Evolutionary conservation across 192 early-diverging fungal species (phyloP).

Genomic region (Coemansia sp.): DNA sequence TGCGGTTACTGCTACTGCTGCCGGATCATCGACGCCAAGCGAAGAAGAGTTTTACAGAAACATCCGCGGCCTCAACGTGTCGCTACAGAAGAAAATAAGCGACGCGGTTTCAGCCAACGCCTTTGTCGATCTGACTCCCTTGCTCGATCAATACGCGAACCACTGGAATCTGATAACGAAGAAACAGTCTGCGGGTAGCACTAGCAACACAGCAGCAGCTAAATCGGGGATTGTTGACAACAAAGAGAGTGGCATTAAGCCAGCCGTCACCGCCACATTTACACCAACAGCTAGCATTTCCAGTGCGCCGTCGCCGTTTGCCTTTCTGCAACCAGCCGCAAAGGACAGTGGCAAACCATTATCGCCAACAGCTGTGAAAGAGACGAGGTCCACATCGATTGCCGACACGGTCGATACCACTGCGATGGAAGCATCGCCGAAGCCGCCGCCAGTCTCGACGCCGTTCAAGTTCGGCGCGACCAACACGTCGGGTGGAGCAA

Average conservation of each 20-base stretch:
- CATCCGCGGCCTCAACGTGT: conserved; percentile 53
- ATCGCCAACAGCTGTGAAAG: not conserved
- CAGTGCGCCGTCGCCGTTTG: not conserved
- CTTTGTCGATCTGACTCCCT: conserved; percentile 46
- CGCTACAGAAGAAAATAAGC: conserved; percentile 39
- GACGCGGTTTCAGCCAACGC: conserved; percentile 33
- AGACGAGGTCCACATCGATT: not conserved
- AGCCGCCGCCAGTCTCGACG: not conserved
- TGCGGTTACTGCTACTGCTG: not conserved
- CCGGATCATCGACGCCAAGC: not conserved
- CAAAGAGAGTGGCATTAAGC: not conserved
- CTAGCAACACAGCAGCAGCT: not conserved
- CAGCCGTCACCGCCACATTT: not conserved
- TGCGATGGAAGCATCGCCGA: not conserved
- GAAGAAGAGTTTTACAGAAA: conserved; percentile 39
- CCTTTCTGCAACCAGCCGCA: not conserved
- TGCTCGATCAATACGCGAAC: conserved; percentile 40
- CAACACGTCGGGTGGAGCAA: not conserved
- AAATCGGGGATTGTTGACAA: not conserved
- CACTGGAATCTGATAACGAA: conserved; percentile 37
- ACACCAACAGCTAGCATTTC: not conserved
- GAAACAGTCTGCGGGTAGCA: not conserved
- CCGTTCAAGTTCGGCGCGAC: conserved; percentile 11
- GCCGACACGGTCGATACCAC: not conserved
- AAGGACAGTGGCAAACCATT: not conserved